Evolutionary conservation across 2,329 filamentous ascomycete species (phyloP), one percentile per base, ranked within the genome.

Genomic region (Exophiala mesophila): DNA sequence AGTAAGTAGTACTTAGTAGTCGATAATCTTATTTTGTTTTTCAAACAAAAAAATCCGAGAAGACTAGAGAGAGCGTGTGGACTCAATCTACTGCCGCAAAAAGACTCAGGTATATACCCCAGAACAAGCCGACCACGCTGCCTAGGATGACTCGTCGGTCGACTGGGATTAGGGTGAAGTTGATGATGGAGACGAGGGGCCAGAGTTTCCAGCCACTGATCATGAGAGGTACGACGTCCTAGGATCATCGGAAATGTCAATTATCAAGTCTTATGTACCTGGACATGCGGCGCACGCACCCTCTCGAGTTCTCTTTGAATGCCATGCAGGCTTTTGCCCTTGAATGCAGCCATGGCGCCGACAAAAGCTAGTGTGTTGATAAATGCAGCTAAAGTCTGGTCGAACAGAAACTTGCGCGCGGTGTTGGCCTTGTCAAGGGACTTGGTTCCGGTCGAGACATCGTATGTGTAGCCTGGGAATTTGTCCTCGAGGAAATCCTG

Each of bases 401-500:
- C 78, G 24, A 80, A 65, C 9, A 71, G 45, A 45, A 81, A 73
- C 53, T 82, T 82, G 49, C 69, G 69, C 21, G 71, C 54, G 3
- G 74, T 72, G 53, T 78, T 79, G 42, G 56, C 58, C 39, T 70
- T 62, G 55, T 67, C 69, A 18, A 63, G 47, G 26, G 56, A 59
- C 50, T 40, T 50, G 16, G 47, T 44, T 5, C 28, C 46, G 13
- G 30, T 36, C 8, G 40, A 36, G 9, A 34, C 15, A 19, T 23
- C 9, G 15, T 41, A 29, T 21, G 41, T 49, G 24, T 50, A 45
- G 13, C 83, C 82, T 0, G 88, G 88, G 58, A 88, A 94, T 3
- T 71, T 65, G 4, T 74, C 68, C 64, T 95, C 88, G 39, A 95
- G 73, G 59, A 76, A 85, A 29, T 78, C 74, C 71, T 94, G 88